phyloP scores from a whole-genome alignment of 176 grass and related monocot species.

The Chrysopogon serrulatus region DNA sequence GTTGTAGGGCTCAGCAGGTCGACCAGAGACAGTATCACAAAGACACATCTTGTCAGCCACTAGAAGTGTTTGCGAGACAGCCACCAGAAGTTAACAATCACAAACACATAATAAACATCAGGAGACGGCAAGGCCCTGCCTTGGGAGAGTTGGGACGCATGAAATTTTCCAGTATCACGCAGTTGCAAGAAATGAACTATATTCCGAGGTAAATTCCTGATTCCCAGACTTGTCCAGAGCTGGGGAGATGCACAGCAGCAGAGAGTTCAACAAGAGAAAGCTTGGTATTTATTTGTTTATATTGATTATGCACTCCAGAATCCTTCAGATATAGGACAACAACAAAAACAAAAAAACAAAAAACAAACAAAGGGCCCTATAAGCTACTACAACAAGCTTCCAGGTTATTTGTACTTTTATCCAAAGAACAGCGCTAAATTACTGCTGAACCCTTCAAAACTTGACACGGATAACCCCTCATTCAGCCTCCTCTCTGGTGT shows the following conservation, averaged over 20 bases:
- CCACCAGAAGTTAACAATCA: neutral
- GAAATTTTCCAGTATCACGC: too few species aligned
- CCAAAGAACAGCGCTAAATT: conserved; percentile 9
- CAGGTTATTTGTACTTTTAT: conserved; percentile 31
- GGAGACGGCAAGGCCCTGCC: too few species aligned
- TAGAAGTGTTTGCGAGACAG: too few species aligned
- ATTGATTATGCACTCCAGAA: neutral
- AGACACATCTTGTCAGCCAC: neutral
- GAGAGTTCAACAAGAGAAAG: neutral
- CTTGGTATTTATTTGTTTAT: conserved; percentile 14
- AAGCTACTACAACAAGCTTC: neutral
- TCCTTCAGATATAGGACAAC: conserved; percentile 14
- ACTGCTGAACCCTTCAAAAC: conserved; percentile 14
- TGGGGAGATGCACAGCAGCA: neutral
- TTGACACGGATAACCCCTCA: neutral
- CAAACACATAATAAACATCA: neutral
- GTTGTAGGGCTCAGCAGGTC: neutral
- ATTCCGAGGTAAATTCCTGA: neutral
- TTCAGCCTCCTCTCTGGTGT: neutral
- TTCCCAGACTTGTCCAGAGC: neutral
- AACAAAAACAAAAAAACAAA: too few species aligned
- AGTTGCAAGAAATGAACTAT: neutral
- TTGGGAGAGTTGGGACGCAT: too few species aligned
- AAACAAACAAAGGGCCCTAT: conserved; percentile 16
- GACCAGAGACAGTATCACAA: neutral